Base-by-base conservation (phyloP, 2,329 filamentous ascomycete species). In the Diaporthe sp. region DNA sequence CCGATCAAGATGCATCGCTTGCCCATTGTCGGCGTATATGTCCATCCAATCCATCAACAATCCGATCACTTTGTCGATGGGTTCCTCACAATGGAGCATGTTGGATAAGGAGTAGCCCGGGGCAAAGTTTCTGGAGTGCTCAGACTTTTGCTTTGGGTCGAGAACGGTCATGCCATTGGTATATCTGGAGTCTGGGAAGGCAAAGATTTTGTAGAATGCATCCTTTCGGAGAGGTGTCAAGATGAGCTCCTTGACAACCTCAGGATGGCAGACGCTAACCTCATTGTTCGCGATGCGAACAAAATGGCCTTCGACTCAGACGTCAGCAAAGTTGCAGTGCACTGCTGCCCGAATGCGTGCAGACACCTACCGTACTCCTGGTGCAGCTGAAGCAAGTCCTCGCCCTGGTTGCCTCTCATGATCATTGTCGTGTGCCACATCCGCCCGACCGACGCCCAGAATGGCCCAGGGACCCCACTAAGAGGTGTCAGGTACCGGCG, bases 201-300 rank as follows among this genome's bases (percentile, higher is more conserved):
- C 81, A n/a, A 85, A 79, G 34, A 85, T 78, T 4, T 81, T 79
- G 78, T 85, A 85, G 28, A 72, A 47, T 15, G 57, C 51, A 34
- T 53, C 53, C 39, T 72, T 87, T 85, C 17, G 86, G 85, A 37
- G 86, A 74, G 39, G 81, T 81, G 31, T 85, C 78, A 31, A 84
- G 79, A 86, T 81, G 15, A 87, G 79, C 68, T 82, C 79, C n/a
- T 80, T 81, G n/a, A 86, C 80, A 20, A 82, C 86, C 75, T 86
- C 83, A 1, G 85, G 84, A 77, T 88, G 83, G 71, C 82, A 82
- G 44, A 87, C 82, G 74, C 84, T 86, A 76, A 88, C 82, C 81
- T 87, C 86, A 70, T 87, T 84, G 51, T 83, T 80, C 7, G 82
- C 81, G 51, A 87, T 86, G 20, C 86, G 85, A 47, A 88, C 83